A percentile compares a stretch with the other conserved stretches of the same genome.
Evolutionary conservation across 1,139 yeast species (phyloP).

Genomic region (Ashbya aceris): DNA sequence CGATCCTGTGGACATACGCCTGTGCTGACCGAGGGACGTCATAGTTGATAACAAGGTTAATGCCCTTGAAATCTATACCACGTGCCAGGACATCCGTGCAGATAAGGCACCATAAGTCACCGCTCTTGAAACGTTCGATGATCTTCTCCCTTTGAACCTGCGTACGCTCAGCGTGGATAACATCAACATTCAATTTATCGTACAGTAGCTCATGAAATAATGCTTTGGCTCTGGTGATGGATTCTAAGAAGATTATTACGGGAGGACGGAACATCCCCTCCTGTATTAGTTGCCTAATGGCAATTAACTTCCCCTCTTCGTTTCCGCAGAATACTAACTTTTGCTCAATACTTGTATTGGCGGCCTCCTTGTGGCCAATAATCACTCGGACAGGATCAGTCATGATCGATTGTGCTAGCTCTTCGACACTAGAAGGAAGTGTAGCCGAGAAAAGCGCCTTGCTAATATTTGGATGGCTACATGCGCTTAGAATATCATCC

Average conservation of each 20-base stretch:
- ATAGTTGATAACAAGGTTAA: conserved; percentile 86
- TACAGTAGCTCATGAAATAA: conserved; percentile 83
- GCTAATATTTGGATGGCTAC: conserved; percentile 39
- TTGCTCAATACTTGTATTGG: conserved; percentile 76
- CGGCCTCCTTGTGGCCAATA: conserved; percentile 92
- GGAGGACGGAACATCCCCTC: conserved; percentile 89
- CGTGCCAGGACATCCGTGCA: conserved; percentile 94
- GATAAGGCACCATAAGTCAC: conserved; percentile 92
- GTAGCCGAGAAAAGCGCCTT: conserved; percentile 93
- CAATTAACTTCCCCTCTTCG: conserved; percentile 89
- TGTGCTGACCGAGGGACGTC: conserved; percentile 95
- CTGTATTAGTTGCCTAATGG: conserved; percentile 79
- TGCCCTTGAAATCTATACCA: conserved; percentile 97
- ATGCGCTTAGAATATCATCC: conserved; percentile 67
- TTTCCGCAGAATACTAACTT: conserved; percentile 78
- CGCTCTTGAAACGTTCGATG: conserved; percentile 74
- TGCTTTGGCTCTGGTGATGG: conserved; percentile 90
- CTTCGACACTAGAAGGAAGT: conserved; percentile 88
- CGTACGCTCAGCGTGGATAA: conserved; percentile 91
- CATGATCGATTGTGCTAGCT: conserved; percentile 80
- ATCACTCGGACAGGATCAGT: conserved; percentile 68
- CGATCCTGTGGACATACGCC: conserved; percentile 94
- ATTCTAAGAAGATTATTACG: conserved; percentile 81
- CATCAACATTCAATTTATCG: conserved; percentile 88
- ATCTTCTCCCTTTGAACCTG: conserved; percentile 80